phyloP scores from a whole-genome alignment of 2,329 filamentous ascomycete genomes.

The Xylaria sp. region DNA sequence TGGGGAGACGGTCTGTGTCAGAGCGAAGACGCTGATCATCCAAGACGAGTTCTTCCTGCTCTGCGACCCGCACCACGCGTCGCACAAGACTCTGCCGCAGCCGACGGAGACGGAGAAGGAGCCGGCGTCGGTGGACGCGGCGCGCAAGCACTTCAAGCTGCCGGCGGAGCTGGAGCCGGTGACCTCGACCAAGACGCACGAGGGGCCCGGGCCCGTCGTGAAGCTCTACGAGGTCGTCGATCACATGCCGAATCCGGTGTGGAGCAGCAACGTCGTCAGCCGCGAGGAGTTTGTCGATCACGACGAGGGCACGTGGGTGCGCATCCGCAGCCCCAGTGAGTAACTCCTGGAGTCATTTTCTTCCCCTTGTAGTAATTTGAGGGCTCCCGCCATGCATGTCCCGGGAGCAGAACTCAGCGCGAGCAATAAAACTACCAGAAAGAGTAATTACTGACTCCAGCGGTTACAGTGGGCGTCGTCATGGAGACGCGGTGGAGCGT shows the following conservation, averaged over 20 bases:
- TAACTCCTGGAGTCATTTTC: neutral
- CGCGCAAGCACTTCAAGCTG: conserved; percentile 38
- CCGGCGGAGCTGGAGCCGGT: conserved; percentile 36
- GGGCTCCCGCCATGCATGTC: neutral
- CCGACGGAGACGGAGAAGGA: conserved; percentile 35
- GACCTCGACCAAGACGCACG: neutral
- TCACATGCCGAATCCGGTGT: conserved; percentile 59
- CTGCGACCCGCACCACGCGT: conserved; percentile 58
- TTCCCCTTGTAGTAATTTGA: neutral
- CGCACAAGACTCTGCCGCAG: conserved; percentile 38
- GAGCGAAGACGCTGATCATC: no score
- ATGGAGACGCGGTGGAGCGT: conserved; percentile 59
- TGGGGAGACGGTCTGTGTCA: no score
- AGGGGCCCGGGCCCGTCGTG: conserved; percentile 18
- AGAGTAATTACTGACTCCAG: neutral
- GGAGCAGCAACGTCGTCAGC: conserved; percentile 60
- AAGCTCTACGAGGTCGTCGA: conserved; percentile 56
- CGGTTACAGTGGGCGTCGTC: conserved; percentile 47
- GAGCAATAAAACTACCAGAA: no score
- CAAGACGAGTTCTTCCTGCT: conserved; percentile 56
- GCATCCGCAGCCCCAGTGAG: conserved; percentile 50
- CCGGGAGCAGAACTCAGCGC: neutral
- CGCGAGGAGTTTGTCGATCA: conserved; percentile 59
- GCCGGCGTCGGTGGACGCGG: conserved; percentile 32
- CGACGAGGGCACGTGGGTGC: conserved; percentile 56